phyloP scores from a whole-genome alignment of 164 flowering plant genomes.

The Euptelea pleiosperma region DNA sequence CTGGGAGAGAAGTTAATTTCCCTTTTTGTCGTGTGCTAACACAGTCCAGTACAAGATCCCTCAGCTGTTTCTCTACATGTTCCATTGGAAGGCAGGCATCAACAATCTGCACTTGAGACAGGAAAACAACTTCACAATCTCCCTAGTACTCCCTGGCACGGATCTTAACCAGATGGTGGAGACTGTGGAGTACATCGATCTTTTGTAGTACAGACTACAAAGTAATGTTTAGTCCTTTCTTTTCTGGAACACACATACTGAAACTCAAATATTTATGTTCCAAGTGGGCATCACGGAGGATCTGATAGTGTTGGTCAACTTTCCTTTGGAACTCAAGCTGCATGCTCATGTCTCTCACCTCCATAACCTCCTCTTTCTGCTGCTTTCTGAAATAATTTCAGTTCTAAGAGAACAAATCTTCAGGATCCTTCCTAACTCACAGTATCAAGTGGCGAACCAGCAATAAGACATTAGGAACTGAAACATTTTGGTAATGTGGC shows the following conservation, averaged over 20 bases:
- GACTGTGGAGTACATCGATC: no score
- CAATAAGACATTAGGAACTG: background rate
- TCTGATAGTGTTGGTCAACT: slow-evolving; percentile 52
- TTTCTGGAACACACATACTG: background rate
- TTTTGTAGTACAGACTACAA: no score
- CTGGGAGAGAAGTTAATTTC: slow-evolving; percentile 43
- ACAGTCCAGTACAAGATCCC: slow-evolving; percentile 43
- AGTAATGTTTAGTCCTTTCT: no score
- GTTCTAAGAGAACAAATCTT: background rate
- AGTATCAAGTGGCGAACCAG: background rate
- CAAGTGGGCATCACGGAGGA: slow-evolving; percentile 64
- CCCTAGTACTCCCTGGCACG: background rate
- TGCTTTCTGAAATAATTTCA: slow-evolving; percentile 57
- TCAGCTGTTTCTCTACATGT: slow-evolving; percentile 61
- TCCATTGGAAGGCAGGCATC: slow-evolving; percentile 69
- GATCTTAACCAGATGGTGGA: background rate
- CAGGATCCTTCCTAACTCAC: background rate
- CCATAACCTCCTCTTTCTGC: slow-evolving; percentile 92
- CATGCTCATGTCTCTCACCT: slow-evolving; percentile 84
- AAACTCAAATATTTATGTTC: slow-evolving; percentile 49
- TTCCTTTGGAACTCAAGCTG: slow-evolving; percentile 76
- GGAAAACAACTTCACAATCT: background rate
- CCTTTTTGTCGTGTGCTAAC: slow-evolving; percentile 50
- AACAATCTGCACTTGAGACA: slow-evolving; percentile 42
- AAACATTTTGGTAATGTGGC: background rate